Evolutionary conservation across 148 eudicot species (phyloP), one percentile per base, ranked within the genome.

Genomic region (Chenopodium suecicum): DNA sequence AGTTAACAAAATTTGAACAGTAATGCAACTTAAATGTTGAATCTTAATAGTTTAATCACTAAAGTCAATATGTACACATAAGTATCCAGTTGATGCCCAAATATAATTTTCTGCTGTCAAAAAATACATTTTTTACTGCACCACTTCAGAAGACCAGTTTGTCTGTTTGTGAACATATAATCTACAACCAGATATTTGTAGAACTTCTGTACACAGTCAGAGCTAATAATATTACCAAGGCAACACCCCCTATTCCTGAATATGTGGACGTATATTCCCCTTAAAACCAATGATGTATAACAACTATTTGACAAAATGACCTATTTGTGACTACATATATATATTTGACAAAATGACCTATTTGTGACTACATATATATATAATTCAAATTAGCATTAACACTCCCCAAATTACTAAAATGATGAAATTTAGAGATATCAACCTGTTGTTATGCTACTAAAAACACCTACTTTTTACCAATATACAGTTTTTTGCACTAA

Each of bases 51-150:
- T 4, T 47, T 23, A 74, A 73, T 64, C 78, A 47, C 56, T 32
- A 58, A 44, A 60, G 19, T 31, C 17, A 48, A 68, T 34, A 34
- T 20, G 34, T 50, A 76, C 25, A 75, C 12, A 4, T 32, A 9
- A 16, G 47, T 63, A 4, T 74, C 23, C 70, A 37, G 32, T 22
- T 13, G 3, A 31, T 34, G 9, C 13, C 23, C 4, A 19, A 27
- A 65, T 5, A 75, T 37, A 52, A 67, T 34, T 65, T 78, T 66
- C 48, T 48, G 73, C 74, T 23, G 70, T 50, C 63, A 78, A 68
- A 50, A 78, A 16, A 56, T 14, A 25, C 2, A 47, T 67, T 16
- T 19, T 0, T 0, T 56, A 6, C 29, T 0, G 70, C 37, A 78
- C 44, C 41, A 14, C 72, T 5, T 4, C 72, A 27, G 25, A 77